These are phyloP conservation scores for Globisporangium perplexum DNA, from an alignment of 352 stramenopile species.

Conservation along the genomic window DNA sequence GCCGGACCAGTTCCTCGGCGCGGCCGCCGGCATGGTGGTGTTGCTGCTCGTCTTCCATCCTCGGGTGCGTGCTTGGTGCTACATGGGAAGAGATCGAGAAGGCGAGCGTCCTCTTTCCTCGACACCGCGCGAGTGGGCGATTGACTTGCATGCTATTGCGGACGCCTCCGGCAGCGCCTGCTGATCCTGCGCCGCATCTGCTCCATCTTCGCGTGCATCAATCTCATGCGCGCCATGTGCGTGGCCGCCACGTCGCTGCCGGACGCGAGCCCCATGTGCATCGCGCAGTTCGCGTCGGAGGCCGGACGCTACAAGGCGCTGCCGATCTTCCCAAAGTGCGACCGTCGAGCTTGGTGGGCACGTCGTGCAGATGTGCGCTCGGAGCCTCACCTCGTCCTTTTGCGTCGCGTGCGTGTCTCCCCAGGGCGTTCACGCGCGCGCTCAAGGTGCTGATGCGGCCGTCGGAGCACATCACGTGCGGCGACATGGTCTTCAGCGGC, in stretches of 20 bases:
- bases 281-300: slow-evolving; percentile 73
- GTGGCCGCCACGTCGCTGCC: slow-evolving; percentile 83
- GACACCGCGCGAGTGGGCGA: not conserved
- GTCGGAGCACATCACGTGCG: slow-evolving; percentile 85
- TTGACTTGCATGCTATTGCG: slow-evolving; percentile 2
- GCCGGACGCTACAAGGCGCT: slow-evolving; percentile 71
- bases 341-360: slow-evolving; percentile 1
- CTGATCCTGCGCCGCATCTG: slow-evolving; percentile 82
- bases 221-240: slow-evolving; percentile 81
- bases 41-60: slow-evolving; percentile 72
- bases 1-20: slow-evolving; percentile 76
- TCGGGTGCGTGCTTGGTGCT: slow-evolving; percentile 34
- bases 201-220: slow-evolving; percentile 82
- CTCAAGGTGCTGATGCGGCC: slow-evolving; percentile 80
- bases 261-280: slow-evolving; percentile 83
- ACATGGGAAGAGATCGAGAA: too few species aligned
- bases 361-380: too few species aligned
- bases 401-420: slow-evolving; percentile 2
- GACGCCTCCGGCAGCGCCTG: slow-evolving; percentile 33
- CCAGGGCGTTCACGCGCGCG: slow-evolving; percentile 67
- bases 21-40: slow-evolving; percentile 59
- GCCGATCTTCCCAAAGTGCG: slow-evolving; percentile 86
- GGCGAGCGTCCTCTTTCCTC: too few species aligned
- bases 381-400: not conserved
- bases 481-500: slow-evolving; percentile 88